These are phyloP conservation scores for Capsicum rhomboideum DNA, from an alignment of 257 asterid species.

Conservation along the genomic window DNA sequence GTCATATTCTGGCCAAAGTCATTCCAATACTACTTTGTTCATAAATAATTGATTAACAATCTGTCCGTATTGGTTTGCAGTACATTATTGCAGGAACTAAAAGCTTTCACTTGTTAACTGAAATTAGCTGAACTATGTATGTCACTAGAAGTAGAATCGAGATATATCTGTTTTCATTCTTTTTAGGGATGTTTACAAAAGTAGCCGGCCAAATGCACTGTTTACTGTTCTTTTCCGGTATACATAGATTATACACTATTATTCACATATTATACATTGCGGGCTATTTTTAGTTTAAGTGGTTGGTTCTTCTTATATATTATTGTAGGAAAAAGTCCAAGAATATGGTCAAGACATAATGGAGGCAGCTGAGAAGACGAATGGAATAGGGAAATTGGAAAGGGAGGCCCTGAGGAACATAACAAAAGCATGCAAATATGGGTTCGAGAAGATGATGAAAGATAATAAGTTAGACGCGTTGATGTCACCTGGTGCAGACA, in stretches of 20 bases:
- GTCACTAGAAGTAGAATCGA: not conserved
- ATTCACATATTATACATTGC: not conserved
- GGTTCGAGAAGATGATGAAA: conserved; percentile 32
- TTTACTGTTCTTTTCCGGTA: not conserved
- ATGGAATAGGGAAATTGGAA: conserved; percentile 24
- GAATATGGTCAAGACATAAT: conserved; percentile 24
- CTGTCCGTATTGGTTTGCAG: not conserved
- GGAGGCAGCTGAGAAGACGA: conserved; percentile 30
- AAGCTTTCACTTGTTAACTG: not conserved
- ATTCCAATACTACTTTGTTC: not conserved
- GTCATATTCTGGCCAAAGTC: not conserved
- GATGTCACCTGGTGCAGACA: conserved; percentile 1
- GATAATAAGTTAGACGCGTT: conserved; percentile 29
- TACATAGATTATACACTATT: not conserved
- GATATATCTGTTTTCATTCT: no score
- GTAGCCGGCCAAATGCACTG: not conserved
- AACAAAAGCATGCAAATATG: conserved; percentile 2
- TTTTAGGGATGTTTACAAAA: no score
- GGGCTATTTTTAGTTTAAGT: not conserved
- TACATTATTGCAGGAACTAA: not conserved
- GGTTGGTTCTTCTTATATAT: not conserved
- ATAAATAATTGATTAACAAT: not conserved
- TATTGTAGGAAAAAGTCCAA: conserved; percentile 26
- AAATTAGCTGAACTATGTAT: not conserved
- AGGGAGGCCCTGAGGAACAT: conserved; percentile 16